Evolutionary conservation across 495 filamentous ascomycete genomes (phyloP), one percentile per base, ranked within the genome.

Genomic region (Hypoxylon fragiforme): DNA sequence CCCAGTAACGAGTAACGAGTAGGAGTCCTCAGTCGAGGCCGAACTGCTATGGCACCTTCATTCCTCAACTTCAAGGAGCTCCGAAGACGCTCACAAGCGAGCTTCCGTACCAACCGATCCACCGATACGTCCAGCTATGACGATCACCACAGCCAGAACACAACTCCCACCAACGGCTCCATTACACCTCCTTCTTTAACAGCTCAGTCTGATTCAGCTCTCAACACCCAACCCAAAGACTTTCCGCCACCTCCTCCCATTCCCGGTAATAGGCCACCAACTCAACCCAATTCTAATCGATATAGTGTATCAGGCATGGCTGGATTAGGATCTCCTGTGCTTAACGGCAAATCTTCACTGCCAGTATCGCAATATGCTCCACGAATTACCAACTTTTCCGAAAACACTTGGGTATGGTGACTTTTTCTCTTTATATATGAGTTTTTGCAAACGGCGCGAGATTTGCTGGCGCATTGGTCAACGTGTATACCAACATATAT

Each of bases 291-390:
- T 45, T 55, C 50, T 43, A 77, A 74, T 44, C 65, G 75, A 51
- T 63, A 70, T 35, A 78, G 75, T 57, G 70, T 80, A 30, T 75
- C 77, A n/a, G 80, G 80, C 48, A 77, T 79, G 73, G 64, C 76
- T 35, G 80, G 73, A 14, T 64, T 79, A 18, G 78, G 78, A 26
- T 74, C 82, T 2, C 84, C 87, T 16, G 66, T 78, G 44, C 79
- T 80, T 62, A 74, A 77, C 26, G 76, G 72, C 66, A 44, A 71
- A 68, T 41, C 82, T 40, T 74, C 77, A 42, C 70, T 78, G 44
- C 81, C 81, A 1, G 78, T 82, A 7, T 95, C 91, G 14, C 83
- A 85, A 39, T 91, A 88, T 70, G 87, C 89, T 18, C 91, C 91
- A 9, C 78, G 82, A 46, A 80, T 96, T 14, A 67, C 85, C 9